phyloP scores from a whole-genome alignment of 352 stramenopile species.

The Phytophthora crassamura region DNA sequence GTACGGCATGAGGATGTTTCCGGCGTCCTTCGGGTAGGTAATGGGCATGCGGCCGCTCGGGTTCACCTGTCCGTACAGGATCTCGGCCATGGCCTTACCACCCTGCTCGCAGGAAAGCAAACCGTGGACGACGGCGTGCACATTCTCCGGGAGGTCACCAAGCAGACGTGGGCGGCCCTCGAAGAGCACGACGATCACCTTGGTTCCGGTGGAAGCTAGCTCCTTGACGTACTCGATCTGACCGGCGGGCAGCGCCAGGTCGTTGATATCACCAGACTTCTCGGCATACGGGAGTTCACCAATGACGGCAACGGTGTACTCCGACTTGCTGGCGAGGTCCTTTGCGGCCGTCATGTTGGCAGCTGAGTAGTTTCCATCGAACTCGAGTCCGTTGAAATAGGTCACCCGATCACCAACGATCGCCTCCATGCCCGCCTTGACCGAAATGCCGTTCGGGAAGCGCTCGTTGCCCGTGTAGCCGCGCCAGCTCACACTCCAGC shows the following conservation, averaged over 20 bases:
- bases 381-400: conserved; percentile 61
- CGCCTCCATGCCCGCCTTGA: conserved; percentile 55
- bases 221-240: conserved; percentile 80
- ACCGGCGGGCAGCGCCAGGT: conserved; percentile 60
- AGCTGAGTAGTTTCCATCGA: conserved; percentile 51
- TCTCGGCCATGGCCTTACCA: conserved; percentile 80
- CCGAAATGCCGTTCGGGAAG: conserved; percentile 56
- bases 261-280: conserved; percentile 83
- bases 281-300: conserved; percentile 80
- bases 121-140: conserved; percentile 72
- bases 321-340: conserved; percentile 39
- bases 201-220: conserved; percentile 61
- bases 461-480: conserved; percentile 58
- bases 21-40: conserved; percentile 68
- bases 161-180: conserved; percentile 78
- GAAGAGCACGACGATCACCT: conserved; percentile 79
- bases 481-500: conserved; percentile 61
- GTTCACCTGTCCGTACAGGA: conserved; percentile 78
- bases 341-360: conserved; percentile 55
- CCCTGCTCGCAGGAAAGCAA: conserved; percentile 74
- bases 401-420: conserved; percentile 33
- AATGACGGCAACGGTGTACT: conserved; percentile 76
- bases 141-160: conserved; percentile 46
- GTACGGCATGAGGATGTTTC: conserved; percentile 68
- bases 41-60: no score